These are phyloP conservation scores for Neocallimastix lanati DNA, from an alignment of 192 early-diverging fungal genomes.

Conservation along the genomic window DNA sequence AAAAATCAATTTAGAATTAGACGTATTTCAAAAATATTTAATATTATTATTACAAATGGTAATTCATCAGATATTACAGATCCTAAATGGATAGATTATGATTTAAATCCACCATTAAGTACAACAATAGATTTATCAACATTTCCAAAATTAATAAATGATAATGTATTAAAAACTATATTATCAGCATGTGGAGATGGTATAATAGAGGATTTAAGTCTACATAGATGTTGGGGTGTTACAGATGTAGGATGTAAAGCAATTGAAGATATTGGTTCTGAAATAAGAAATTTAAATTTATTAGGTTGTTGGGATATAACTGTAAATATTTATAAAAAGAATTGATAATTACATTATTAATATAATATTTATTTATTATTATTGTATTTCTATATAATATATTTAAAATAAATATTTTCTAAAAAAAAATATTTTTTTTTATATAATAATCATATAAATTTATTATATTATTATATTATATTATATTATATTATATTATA, in stretches of 20 bases:
- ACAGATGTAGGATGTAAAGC: background rate
- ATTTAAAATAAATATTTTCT: too few species aligned
- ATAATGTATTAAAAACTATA: background rate
- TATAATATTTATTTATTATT: too few species aligned
- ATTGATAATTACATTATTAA: too few species aligned
- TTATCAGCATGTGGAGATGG: background rate
- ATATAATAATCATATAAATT: too few species aligned
- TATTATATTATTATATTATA: too few species aligned
- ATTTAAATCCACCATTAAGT: background rate
- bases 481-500: too few species aligned
- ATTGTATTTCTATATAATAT: too few species aligned
- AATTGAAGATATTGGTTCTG: background rate
- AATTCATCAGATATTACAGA: background rate
- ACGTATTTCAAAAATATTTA: background rate
- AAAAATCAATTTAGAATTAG: background rate
- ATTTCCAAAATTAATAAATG: background rate
- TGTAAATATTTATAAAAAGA: too few species aligned
- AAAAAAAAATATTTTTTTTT: too few species aligned
- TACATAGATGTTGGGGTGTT: background rate
- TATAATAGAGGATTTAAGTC: background rate
- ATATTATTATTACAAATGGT: background rate
- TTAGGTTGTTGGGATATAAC: conserved; percentile 53
- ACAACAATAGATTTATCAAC: background rate
- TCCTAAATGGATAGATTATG: background rate
- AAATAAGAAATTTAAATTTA: conserved; percentile 20